These are phyloP conservation scores for Erodium moschatum DNA, from an alignment of 441 rosid species.

Conservation along the genomic window DNA sequence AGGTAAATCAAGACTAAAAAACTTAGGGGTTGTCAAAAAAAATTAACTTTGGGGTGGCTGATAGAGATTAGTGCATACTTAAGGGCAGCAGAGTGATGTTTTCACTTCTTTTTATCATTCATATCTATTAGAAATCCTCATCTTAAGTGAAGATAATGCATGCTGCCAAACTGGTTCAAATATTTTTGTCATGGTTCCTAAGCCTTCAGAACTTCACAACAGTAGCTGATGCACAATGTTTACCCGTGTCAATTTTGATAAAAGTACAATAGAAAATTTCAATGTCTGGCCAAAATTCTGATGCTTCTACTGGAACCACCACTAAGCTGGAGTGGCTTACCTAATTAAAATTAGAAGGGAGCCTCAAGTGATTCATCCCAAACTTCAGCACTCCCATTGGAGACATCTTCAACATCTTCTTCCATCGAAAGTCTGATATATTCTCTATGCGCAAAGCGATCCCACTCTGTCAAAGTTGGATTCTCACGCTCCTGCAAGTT, in stretches of 20 bases:
- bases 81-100: too few species aligned
- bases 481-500: conserved; percentile 36
- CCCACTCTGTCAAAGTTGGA: conserved; percentile 54
- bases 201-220: too few species aligned
- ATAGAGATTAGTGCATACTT: too few species aligned
- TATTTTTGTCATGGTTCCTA: too few species aligned
- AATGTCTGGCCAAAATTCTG: neutral
- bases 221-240: too few species aligned
- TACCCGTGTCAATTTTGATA: neutral
- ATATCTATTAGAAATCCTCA: too few species aligned
- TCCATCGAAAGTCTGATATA: conserved; percentile 55
- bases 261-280: neutral
- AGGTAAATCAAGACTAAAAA: too few species aligned
- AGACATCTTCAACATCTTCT: conserved; percentile 51
- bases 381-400: conserved; percentile 56
- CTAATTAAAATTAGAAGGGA: conserved; percentile 33
- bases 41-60: too few species aligned
- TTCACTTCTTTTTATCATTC: too few species aligned
- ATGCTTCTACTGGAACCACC: conserved; percentile 3
- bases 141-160: neutral
- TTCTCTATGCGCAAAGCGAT: conserved; percentile 45
- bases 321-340: conserved; percentile 17
- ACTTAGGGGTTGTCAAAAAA: too few species aligned
- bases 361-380: conserved; percentile 64
- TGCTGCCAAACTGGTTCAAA: neutral